phyloP scores from a whole-genome alignment of 2,329 filamentous ascomycete genomes.

The Metarhizium robertsii region DNA sequence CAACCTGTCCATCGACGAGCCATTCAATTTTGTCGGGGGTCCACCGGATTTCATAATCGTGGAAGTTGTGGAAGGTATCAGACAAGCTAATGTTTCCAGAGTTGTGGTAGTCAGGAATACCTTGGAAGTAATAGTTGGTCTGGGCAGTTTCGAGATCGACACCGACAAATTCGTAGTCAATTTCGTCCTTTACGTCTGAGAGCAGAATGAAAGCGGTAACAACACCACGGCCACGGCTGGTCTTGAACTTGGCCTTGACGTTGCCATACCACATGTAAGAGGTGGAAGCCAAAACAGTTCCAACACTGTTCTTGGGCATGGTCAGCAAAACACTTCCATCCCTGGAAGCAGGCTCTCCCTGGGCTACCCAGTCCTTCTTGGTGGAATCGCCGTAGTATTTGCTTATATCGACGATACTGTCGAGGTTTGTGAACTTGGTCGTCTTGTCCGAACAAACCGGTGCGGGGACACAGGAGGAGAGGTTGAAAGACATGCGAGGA shows the following conservation, averaged over 20 bases:
- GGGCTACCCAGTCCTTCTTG: conserved; percentile 79
- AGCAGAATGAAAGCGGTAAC: conserved; percentile 96
- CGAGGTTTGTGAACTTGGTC: conserved; percentile 64
- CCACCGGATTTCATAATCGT: conserved; percentile 93
- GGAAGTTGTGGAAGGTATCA: conserved; percentile 68
- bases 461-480: conserved; percentile 77
- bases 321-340: conserved; percentile 70
- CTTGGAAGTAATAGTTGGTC: conserved; percentile 97
- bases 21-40: conserved; percentile 77
- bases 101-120: conserved; percentile 77
- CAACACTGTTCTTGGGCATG: conserved; percentile 77
- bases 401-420: conserved; percentile 58
- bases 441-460: conserved; percentile 70
- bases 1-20: conserved; percentile 72
- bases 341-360: conserved; percentile 63
- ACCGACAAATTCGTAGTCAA: conserved; percentile 93
- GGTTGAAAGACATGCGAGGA: conserved; percentile 68
- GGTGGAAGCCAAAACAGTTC: conserved; percentile 76
- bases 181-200: conserved; percentile 94
- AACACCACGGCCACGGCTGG: conserved; percentile 75
- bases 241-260: conserved; percentile 76
- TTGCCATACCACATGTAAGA: conserved; percentile 97
- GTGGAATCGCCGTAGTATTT: conserved; percentile 80
- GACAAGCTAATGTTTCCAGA: conserved; percentile 58
- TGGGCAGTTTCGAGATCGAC: conserved; percentile 68